Conservation (phyloP, 202 grass and related monocot genomes). For the Setaria italica region DNA sequence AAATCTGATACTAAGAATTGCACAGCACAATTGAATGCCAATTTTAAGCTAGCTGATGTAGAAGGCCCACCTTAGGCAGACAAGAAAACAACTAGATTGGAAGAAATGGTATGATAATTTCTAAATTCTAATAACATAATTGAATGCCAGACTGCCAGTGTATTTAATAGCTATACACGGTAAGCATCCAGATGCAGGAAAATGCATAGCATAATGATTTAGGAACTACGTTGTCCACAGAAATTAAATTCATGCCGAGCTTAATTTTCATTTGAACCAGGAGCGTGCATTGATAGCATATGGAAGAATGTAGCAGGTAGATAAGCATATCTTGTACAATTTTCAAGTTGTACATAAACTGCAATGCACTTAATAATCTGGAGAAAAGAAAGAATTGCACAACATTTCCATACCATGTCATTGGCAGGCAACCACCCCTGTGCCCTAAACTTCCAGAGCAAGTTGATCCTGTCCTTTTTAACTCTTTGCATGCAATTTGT, state of each 20-base stretch:
- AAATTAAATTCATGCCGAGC: neutral
- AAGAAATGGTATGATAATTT: slow-evolving; percentile 10
- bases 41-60: neutral
- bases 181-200: neutral
- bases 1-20: neutral
- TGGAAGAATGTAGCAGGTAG: neutral
- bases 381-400: neutral
- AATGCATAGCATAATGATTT: slow-evolving; percentile 26
- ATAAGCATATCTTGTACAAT: slow-evolving; percentile 2
- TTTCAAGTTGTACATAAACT: slow-evolving; percentile 9
- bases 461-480: slow-evolving; percentile 64
- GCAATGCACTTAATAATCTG: neutral
- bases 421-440: slow-evolving; percentile 42
- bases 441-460: slow-evolving; percentile 80
- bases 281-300: neutral
- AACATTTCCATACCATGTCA: slow-evolving; percentile 61
- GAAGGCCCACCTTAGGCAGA: neutral
- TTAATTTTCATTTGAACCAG: neutral
- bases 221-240: neutral
- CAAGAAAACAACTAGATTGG: neutral
- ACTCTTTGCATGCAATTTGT: slow-evolving; percentile 76
- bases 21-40: neutral
- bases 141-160: slow-evolving; percentile 4
- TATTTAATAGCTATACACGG: neutral
- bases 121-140: slow-evolving; percentile 13